Conservation (phyloP, 176 grass and related monocot genomes). For the Aegilops bicornis region DNA sequence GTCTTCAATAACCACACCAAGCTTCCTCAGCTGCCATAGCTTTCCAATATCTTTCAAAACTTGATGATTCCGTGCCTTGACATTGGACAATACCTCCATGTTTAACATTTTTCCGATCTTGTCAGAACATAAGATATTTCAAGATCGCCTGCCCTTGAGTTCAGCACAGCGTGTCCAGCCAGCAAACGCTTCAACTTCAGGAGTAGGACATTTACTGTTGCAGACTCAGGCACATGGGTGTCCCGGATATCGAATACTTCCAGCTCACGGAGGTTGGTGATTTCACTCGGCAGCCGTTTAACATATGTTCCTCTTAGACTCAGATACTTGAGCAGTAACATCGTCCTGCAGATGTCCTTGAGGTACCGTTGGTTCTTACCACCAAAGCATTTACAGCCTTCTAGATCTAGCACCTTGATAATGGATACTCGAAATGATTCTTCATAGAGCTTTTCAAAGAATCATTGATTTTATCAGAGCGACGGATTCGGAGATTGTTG, state of each 20-base stretch:
- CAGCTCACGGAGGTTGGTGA: conserved; percentile 23
- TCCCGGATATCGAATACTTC: conserved; percentile 31
- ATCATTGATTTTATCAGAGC: background rate
- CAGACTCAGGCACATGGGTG: background rate
- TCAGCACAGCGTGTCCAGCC: no score
- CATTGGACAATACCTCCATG: conserved; percentile 17
- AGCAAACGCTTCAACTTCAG: background rate
- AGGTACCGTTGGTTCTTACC: background rate
- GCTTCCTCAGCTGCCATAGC: no score
- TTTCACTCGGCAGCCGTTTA: background rate
- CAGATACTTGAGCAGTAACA: conserved; percentile 25
- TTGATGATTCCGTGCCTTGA: background rate
- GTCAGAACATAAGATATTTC: background rate
- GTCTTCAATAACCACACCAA: no score
- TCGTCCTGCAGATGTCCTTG: background rate
- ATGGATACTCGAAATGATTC: background rate
- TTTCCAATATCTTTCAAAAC: background rate
- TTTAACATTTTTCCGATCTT: conserved; percentile 6
- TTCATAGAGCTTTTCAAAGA: background rate
- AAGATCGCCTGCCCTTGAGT: no score
- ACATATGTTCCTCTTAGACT: background rate
- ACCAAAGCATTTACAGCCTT: background rate
- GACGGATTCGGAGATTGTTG: background rate
- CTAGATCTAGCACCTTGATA: conserved; percentile 17
- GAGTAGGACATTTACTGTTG: background rate